Percentiles rank a stretch among this genome's conserved stretches.
phyloP scores from a whole-genome alignment of 768 basidiomycete genomes.

The Podaxis rugospora region DNA sequence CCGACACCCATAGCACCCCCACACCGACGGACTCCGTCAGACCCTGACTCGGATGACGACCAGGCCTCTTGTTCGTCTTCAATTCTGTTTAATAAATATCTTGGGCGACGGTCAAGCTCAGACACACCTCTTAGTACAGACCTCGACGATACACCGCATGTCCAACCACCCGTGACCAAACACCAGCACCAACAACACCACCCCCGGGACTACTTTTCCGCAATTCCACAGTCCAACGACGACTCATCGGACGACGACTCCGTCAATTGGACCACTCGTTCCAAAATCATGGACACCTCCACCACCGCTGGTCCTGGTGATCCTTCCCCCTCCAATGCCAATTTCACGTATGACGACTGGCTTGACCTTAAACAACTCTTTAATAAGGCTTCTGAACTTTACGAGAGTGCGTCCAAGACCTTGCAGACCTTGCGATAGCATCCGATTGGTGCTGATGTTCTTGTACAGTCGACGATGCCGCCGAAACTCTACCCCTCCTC shows the following conservation, averaged over 20 bases:
- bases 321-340: background rate
- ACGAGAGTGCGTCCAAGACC: constrained; percentile 43
- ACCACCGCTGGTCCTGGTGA: constrained; percentile 25
- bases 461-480: constrained; percentile 36
- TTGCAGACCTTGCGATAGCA: background rate
- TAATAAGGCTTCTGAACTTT: constrained; percentile 48
- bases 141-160: constrained; percentile 8
- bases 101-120: constrained; percentile 1
- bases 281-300: constrained; percentile 38
- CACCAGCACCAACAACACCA: constrained; percentile 15
- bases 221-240: constrained; percentile 18
- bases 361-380: constrained; percentile 64
- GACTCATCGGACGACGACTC: constrained; percentile 15
- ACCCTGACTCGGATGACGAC: constrained; percentile 3
- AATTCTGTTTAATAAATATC: background rate
- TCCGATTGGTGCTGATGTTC: background rate
- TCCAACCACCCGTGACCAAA: constrained; percentile 12
- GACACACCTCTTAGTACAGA: constrained; percentile 12
- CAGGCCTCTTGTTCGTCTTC: constrained; percentile 8
- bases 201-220: constrained; percentile 31
- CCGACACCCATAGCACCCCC: constrained; percentile 8
- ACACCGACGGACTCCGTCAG: constrained; percentile 9
- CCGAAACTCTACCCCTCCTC: constrained; percentile 49
- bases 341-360: constrained; percentile 47
- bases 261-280: constrained; percentile 27